These are phyloP conservation scores for Lindgomyces ingoldianus DNA, from an alignment of 495 filamentous ascomycete genomes.

Conservation along the genomic window DNA sequence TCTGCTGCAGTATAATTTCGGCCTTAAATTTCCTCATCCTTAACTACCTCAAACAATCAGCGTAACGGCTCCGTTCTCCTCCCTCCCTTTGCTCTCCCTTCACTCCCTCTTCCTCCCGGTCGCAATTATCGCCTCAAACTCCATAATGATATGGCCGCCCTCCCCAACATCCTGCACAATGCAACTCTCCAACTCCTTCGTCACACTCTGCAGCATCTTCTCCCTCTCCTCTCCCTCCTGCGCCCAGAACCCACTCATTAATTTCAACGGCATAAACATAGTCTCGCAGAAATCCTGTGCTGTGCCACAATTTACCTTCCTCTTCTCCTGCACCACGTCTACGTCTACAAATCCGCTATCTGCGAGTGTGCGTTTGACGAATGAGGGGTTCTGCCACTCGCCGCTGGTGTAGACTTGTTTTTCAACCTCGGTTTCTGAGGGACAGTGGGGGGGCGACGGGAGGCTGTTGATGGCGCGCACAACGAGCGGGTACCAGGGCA, in stretches of 20 bases:
- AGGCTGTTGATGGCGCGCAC: neutral
- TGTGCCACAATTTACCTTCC: neutral
- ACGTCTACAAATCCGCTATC: slow-evolving; percentile 6
- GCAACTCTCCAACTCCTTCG: neutral
- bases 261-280: slow-evolving; percentile 6
- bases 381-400: slow-evolving; percentile 1
- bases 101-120: slow-evolving; percentile 10
- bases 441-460: neutral
- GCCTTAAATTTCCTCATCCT: no score
- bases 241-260: slow-evolving; percentile 9
- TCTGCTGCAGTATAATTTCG: no score
- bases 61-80: neutral
- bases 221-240: slow-evolving; percentile 7
- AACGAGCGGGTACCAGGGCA: slow-evolving; percentile 5
- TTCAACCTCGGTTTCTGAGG: neutral
- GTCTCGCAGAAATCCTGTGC: slow-evolving; percentile 1
- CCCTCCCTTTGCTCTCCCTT: no score
- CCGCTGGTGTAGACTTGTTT: neutral
- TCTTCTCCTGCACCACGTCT: neutral
- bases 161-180: neutral
- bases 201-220: neutral
- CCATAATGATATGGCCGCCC: neutral
- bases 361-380: neutral
- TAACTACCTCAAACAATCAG: neutral
- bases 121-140: slow-evolving; percentile 1